A percentile compares a stretch with the other conserved stretches of the same genome.
phyloP scores from a whole-genome alignment of 2,329 filamentous ascomycete species.

The Colletotrichum karsti region DNA sequence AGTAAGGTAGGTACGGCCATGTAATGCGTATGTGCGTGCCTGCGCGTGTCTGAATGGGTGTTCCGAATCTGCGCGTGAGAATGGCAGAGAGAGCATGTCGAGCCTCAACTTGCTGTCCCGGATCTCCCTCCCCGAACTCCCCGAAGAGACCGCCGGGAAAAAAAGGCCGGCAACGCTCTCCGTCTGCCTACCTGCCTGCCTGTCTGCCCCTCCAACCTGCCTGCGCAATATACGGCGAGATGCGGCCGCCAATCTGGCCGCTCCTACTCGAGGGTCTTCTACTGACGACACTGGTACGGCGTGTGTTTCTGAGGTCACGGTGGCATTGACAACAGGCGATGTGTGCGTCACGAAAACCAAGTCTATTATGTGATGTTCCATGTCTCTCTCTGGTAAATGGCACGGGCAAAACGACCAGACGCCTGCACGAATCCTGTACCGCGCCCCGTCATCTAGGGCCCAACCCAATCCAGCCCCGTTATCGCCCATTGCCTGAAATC shows the following conservation, averaged over 20 bases:
- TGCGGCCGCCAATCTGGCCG: not conserved
- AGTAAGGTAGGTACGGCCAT: too few relatives aligned
- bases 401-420: not conserved
- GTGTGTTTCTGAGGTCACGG: not conserved
- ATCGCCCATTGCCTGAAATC: not conserved
- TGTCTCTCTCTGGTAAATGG: slow-evolving; percentile 9
- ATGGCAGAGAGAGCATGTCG: not conserved
- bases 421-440: not conserved
- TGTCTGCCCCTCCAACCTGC: not conserved
- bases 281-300: not conserved
- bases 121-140: not conserved
- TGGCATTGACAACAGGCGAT: not conserved
- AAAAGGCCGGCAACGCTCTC: not conserved
- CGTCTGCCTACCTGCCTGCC: not conserved
- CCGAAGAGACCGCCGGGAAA: not conserved
- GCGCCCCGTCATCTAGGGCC: not conserved
- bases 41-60: not conserved
- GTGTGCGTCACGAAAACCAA: not conserved
- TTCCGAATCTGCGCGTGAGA: not conserved
- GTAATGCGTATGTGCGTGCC: not conserved
- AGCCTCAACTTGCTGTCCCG: not conserved
- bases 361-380: not conserved
- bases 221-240: not conserved
- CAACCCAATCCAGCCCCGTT: not conserved
- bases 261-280: not conserved